Evolutionary conservation across 78 protist species (phyloP), one percentile per base, ranked within the genome.

Genomic region (Dictyostelium citrinum): DNA sequence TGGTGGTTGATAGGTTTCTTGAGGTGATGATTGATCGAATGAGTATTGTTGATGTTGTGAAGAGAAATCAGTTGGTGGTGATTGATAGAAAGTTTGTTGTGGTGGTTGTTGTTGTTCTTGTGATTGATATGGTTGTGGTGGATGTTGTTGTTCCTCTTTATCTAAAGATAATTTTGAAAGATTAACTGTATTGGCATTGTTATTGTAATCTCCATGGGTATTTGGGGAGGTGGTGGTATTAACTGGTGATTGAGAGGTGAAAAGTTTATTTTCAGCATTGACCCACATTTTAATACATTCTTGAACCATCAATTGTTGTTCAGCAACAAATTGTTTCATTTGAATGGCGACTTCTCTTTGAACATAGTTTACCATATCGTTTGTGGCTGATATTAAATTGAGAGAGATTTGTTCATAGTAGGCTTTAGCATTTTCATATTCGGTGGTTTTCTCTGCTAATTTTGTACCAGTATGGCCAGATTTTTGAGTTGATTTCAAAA

Each of bases 211-310:
- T 31, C 11, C 14, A 35, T 31, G 39, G 22, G 81, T 37, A 9
- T 24, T 74, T 74, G 39, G 75, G 27, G 29, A 16, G 20, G 46
- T 9, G 2, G 61, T 61, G 10, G 77, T 64, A 5, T 5, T 71
- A 22, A 31, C 60, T 45, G 93, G 93, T 27, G 93, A 88, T 67
- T 88, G 84, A 64, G 72, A 75, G 29, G 41, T 76, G 49, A 88
- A 88, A 24, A 88, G 43, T 55, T 78, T 76, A 16, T 33, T 41
- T 33, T 88, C 93, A 22, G 93, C 72, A 5, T 45, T 68, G 6
- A 60, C 80, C 93, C 93, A 88, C 45, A 88, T 78, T 45, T 82
- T 58, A 46, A 79, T 78, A n/a, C 93, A 72, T 55, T 88, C 93
- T 46, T 77, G 60, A 64, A 88, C 75, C 45, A 88, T 46, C 11